Conservation (phyloP, 225 moss, liverwort and hornwort genomes). For the Marchantia polymorpha region DNA sequence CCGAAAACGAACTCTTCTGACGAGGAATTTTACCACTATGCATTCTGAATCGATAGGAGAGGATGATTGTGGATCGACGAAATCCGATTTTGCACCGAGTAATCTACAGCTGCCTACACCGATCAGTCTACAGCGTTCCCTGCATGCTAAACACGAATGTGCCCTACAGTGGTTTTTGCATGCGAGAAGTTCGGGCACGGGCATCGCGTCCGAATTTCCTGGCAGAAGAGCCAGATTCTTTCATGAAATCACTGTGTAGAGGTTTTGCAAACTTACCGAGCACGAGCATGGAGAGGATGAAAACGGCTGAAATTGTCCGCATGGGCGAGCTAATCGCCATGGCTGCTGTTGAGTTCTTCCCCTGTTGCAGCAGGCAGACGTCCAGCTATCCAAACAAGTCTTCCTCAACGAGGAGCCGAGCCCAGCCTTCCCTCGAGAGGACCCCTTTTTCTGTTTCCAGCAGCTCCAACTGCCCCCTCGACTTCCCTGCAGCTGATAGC, state of each 20-base stretch:
- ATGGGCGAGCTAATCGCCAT: conserved; percentile 9
- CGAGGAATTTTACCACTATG: no score
- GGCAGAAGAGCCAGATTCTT: not conserved
- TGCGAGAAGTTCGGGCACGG: not conserved
- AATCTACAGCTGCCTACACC: not conserved
- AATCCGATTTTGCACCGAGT: not conserved
- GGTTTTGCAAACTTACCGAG: conserved; percentile 5
- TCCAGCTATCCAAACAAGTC: not conserved
- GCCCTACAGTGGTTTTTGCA: not conserved
- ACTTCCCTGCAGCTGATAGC: not conserved
- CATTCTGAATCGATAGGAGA: no score
- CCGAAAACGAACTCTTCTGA: no score
- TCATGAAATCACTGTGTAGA: not conserved
- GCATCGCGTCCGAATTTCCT: not conserved
- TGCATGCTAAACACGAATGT: not conserved
- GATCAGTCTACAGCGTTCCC: not conserved
- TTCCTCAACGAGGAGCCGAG: not conserved
- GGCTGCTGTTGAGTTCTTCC: not conserved
- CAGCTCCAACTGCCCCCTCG: not conserved
- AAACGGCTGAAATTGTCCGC: not conserved
- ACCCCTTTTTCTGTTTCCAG: not conserved
- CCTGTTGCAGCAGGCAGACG: not conserved
- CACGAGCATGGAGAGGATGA: not conserved
- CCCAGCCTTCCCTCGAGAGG: not conserved
- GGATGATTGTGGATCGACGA: no score